Evolutionary conservation across 257 asterid genomes (phyloP), one percentile per base, ranked within the genome.

Genomic region (Jasminum sambac): DNA sequence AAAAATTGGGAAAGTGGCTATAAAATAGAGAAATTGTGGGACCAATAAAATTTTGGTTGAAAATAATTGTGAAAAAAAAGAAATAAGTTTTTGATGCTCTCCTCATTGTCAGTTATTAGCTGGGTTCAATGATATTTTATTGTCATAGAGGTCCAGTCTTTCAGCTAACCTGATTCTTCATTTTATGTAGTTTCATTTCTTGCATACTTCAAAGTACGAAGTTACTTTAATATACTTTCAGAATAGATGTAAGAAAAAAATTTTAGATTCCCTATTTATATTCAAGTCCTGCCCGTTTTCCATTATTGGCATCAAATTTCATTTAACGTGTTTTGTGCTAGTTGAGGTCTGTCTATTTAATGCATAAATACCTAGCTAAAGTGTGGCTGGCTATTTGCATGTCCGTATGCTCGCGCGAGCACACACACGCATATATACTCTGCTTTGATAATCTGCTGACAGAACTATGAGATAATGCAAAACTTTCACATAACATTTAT

Each of bases 371-470:
- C 59, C 14, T 50, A 50, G 19, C 26, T 2, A 50, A 50, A 8
- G 16, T 0, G 16, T 23, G 62, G 2, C 21, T 58, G 11, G 70
- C 59, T 11, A 13, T 60, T 19, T 38, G 66, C 59, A 11, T 72
- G 12, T 23, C 34, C 4, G 21, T 21, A 13, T 46, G n/a, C 13
- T 5, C 13, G 19, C 52, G 40, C 64, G 39, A 12, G 3, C 42
- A 58, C 46, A 1, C 36, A 30, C 36, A 30, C 2, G 4, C 36
- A n/a, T n/a, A n/a, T n/a, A n/a, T n/a, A n/a, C 4, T 30, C 6
- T 5, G 34, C n/a, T 62, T 21, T 62, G 40, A 69, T 69, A 52
- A 11, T 30, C 63, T 74, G 37, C 30, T 74, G 60, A 74, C 71
- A 66, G 43, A 39, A 25, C 62, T 72, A 19, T 39, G 44, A 24